phyloP scores from a whole-genome alignment of 805 yeast species.

The Wilhelminamyces savonicus region DNA sequence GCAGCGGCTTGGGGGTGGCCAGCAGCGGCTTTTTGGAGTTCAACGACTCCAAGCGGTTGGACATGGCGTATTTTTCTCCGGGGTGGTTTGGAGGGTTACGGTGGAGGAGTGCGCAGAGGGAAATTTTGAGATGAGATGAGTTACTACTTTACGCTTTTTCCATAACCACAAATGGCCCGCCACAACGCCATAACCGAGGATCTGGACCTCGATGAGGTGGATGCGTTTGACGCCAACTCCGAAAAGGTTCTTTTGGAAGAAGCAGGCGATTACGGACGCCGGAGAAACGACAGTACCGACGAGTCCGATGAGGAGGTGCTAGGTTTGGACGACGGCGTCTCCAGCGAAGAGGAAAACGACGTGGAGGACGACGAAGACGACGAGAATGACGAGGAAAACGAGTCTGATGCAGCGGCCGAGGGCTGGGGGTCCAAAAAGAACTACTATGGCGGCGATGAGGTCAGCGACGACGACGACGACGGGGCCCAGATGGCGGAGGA shows the following conservation, averaged over 20 bases:
- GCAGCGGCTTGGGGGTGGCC: conserved; percentile 38
- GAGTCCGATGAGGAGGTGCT: conserved; percentile 54
- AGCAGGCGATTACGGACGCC: conserved; percentile 41
- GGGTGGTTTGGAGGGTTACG: too few species aligned
- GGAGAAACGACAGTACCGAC: conserved; percentile 22
- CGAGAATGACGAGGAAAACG: conserved; percentile 32
- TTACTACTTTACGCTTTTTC: too few species aligned
- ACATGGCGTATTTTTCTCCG: too few species aligned
- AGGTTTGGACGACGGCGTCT: conserved; percentile 29
- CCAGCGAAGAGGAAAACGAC: conserved; percentile 20
- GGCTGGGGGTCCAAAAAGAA: conserved; percentile 40
- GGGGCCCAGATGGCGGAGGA: conserved; percentile 79
- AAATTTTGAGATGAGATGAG: too few species aligned
- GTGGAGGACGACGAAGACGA: conserved; percentile 46
- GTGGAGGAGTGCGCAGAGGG: too few species aligned
- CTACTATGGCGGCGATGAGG: conserved; percentile 57
- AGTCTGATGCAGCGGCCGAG: conserved; percentile 25
- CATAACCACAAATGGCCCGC: too few species aligned
- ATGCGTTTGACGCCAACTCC: conserved; percentile 54
- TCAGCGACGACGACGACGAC: conserved; percentile 66
- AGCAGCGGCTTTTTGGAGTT: conserved; percentile 22
- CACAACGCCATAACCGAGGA: too few species aligned
- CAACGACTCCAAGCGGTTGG: conserved; percentile 37
- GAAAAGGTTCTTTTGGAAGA: conserved; percentile 52
- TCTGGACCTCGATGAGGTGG: conserved; percentile 60